phyloP scores from a whole-genome alignment of 2,329 filamentous ascomycete species.

The Pseudogymnoascus sp. region DNA sequence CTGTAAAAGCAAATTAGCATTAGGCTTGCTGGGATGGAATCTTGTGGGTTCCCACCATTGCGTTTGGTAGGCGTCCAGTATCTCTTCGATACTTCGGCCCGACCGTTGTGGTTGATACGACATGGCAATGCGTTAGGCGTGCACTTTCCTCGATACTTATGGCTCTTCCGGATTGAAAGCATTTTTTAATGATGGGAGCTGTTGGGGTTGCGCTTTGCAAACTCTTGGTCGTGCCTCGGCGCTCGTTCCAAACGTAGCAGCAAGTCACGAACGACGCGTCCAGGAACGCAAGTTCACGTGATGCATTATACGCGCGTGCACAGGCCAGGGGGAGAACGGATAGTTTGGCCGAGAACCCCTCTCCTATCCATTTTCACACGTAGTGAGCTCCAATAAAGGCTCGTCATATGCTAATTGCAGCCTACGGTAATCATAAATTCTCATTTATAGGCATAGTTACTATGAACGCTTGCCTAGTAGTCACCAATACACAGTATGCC shows the following conservation, averaged over 20 bases:
- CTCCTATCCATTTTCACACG: not conserved
- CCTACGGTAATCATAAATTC: not conserved
- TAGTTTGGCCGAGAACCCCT: not conserved
- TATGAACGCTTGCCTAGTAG: not conserved
- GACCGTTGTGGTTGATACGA: slow-evolving; percentile 70
- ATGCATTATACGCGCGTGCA: not conserved
- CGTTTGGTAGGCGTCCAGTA: slow-evolving; percentile 62
- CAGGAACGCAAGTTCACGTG: not conserved
- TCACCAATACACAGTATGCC: not conserved
- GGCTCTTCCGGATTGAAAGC: slow-evolving; percentile 25
- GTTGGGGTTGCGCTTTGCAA: not conserved
- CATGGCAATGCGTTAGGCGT: slow-evolving; percentile 69
- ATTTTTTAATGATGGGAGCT: slow-evolving; percentile 13
- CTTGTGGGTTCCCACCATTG: slow-evolving; percentile 35
- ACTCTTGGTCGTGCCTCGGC: not conserved
- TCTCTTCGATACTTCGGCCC: slow-evolving; percentile 52
- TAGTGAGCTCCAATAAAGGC: not conserved
- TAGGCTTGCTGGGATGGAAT: not conserved
- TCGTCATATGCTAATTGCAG: not conserved
- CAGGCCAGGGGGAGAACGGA: not conserved
- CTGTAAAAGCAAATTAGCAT: slow-evolving; percentile 29
- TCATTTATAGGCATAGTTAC: not conserved
- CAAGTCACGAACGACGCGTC: not conserved
- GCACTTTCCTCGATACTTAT: slow-evolving; percentile 23
- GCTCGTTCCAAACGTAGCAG: not conserved